Conservation (phyloP, 306 rosid genomes). For the Sindora glabra region DNA sequence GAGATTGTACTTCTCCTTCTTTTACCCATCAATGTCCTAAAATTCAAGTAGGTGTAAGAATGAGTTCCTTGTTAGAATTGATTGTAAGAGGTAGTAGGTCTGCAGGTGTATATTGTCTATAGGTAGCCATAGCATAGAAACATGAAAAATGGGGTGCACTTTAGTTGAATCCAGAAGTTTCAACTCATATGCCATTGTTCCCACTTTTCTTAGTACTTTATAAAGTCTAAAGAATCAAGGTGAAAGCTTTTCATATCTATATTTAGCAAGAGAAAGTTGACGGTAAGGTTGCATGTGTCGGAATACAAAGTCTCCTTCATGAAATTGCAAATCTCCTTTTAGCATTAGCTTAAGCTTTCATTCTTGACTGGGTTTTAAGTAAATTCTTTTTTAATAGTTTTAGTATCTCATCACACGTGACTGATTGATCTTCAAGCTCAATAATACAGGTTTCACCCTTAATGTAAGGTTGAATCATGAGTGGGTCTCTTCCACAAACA, state of each 20-base stretch:
- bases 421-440: not conserved
- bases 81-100: no score
- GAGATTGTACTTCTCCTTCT: no score
- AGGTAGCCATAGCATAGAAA: no score
- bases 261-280: not conserved
- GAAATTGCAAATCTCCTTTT: not conserved
- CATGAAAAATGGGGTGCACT: no score
- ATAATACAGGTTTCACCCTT: not conserved
- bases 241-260: not conserved
- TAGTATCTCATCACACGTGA: not conserved
- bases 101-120: no score
- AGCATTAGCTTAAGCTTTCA: not conserved
- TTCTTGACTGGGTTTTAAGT: not conserved
- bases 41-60: no score
- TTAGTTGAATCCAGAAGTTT: no score
- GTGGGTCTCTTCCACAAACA: not conserved
- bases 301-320: not conserved
- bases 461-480: not conserved
- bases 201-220: not conserved
- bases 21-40: no score
- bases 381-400: not conserved
- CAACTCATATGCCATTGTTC: no score
- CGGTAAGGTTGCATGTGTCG: not conserved
- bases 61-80: no score
- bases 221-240: not conserved